phyloP scores from a whole-genome alignment of 768 basidiomycete species.

The Leucocoprinus leucothites region DNA sequence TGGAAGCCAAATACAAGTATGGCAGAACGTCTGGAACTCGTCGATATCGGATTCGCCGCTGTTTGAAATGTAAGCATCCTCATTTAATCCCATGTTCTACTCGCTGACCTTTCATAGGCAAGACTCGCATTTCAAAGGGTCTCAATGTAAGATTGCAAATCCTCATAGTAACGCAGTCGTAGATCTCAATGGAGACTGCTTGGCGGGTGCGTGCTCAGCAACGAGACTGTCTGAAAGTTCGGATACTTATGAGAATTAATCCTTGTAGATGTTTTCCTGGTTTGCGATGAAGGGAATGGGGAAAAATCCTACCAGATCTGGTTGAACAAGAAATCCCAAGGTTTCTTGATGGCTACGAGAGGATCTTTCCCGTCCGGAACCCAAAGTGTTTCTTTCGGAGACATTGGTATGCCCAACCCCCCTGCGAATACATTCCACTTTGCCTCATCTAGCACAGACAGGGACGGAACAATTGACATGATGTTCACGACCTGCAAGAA shows the following conservation, averaged over 20 bases:
- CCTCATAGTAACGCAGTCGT: slow-evolving; percentile 95
- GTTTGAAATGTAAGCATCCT: slow-evolving; percentile 62
- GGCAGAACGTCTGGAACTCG: slow-evolving; percentile 78
- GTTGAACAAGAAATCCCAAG: slow-evolving; percentile 78
- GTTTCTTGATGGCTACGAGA: slow-evolving; percentile 66
- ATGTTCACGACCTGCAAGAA: slow-evolving; percentile 81
- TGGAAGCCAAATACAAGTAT: slow-evolving; percentile 49
- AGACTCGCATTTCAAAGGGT: slow-evolving; percentile 56
- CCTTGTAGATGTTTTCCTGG: slow-evolving; percentile 81
- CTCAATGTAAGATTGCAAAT: slow-evolving; percentile 73
- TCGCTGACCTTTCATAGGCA: slow-evolving; percentile 33
- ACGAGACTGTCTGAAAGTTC: no score
- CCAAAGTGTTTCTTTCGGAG: slow-evolving; percentile 84
- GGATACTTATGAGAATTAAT: no score
- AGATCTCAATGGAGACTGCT: slow-evolving; percentile 93
- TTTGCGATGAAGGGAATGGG: slow-evolving; percentile 68
- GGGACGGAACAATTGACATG: slow-evolving; percentile 96
- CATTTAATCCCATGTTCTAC: not conserved
- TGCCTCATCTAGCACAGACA: slow-evolving; percentile 45
- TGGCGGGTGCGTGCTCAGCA: slow-evolving; percentile 61
- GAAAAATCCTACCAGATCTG: slow-evolving; percentile 82
- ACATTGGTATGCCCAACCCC: slow-evolving; percentile 60
- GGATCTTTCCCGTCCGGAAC: slow-evolving; percentile 72
- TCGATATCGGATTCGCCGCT: slow-evolving; percentile 49
- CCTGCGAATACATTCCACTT: not conserved